Evolutionary conservation across 257 asterid genomes (phyloP), one percentile per base, ranked within the genome.

Genomic region (Fraxinus quadrangulata): DNA sequence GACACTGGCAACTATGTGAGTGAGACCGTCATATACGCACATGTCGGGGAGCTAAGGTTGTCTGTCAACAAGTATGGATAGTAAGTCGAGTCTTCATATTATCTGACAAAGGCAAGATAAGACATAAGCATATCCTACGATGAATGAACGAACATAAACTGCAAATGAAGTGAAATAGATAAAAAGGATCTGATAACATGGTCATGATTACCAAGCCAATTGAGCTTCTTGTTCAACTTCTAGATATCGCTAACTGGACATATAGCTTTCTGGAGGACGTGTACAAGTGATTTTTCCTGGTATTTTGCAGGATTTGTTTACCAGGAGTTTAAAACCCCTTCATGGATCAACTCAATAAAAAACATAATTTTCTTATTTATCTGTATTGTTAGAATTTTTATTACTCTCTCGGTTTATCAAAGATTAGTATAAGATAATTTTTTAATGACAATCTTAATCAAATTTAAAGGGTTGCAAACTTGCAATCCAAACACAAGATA

Each of bases 151-250:
- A 42, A 42, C 49, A 42, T 42, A 42, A 42, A 0, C 42, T 16
- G 16, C 49, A 42, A 47, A 47, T 23, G 65, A 72, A 72, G 63
- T 72, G 1, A 40, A 34, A 72, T 56, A 72, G 11, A 45, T 72
- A 5, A 26, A 37, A 19, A 42, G 14, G 75, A 45, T 42, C 37
- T 21, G 75, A 42, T 16, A 59, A 72, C 26, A 42, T 42, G 16
- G 49, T 2, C 4, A 42, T 42, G 49, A 40, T 37, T 1, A 8
- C 42, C 12, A 7, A 8, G 42, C 42, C 42, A 37, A 37, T 37
- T 37, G 42, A 37, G 42, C 12, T 7, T 37, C 42, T 37, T 37
- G 42, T 37, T 37, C 2, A 37, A 37, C 42, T 37, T 37, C 42
- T 37, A 7, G 42, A 37, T 8, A 37, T 37, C 8, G 42, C 42